These are phyloP conservation scores for Lipomyces orientalis DNA, from an alignment of 805 yeast genomes.

Conservation along the genomic window DNA sequence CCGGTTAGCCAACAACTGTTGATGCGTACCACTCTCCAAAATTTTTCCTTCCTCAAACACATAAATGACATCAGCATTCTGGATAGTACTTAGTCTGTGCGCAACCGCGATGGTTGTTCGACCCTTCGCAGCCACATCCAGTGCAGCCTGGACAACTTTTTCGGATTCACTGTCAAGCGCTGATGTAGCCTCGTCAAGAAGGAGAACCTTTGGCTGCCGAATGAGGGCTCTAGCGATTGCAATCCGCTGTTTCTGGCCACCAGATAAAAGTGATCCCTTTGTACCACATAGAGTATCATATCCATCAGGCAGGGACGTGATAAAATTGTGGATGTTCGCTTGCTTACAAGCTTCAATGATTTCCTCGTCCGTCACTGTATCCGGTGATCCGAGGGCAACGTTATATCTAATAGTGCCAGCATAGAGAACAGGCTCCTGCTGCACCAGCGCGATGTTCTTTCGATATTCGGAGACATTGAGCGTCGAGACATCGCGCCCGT, in stretches of 20 bases:
- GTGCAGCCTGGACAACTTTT: slow-evolving; percentile 66
- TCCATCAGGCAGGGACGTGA: slow-evolving; percentile 57
- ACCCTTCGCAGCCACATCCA: slow-evolving; percentile 59
- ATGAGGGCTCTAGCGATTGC: slow-evolving; percentile 69
- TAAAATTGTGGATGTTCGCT: slow-evolving; percentile 62
- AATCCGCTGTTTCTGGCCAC: slow-evolving; percentile 69
- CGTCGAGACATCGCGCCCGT: slow-evolving; percentile 56
- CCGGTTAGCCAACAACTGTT: slow-evolving; percentile 46
- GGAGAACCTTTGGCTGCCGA: slow-evolving; percentile 60
- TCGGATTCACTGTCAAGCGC: slow-evolving; percentile 67
- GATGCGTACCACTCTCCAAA: slow-evolving; percentile 57
- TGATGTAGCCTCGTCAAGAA: slow-evolving; percentile 63
- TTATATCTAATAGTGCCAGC: slow-evolving; percentile 66
- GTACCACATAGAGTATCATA: slow-evolving; percentile 57
- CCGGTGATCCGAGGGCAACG: slow-evolving; percentile 54
- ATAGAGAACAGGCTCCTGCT: slow-evolving; percentile 65
- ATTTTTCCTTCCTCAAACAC: slow-evolving; percentile 61
- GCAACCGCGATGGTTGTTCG: slow-evolving; percentile 79
- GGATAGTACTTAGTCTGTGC: slow-evolving; percentile 68
- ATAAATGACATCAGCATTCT: slow-evolving; percentile 58
- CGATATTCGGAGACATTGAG: slow-evolving; percentile 59
- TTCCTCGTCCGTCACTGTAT: slow-evolving; percentile 47
- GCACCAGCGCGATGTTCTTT: slow-evolving; percentile 61
- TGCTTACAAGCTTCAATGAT: slow-evolving; percentile 53
- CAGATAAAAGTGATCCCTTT: slow-evolving; percentile 60